phyloP scores from a whole-genome alignment of 768 basidiomycete genomes.

The Calocybe gangraenosa region DNA sequence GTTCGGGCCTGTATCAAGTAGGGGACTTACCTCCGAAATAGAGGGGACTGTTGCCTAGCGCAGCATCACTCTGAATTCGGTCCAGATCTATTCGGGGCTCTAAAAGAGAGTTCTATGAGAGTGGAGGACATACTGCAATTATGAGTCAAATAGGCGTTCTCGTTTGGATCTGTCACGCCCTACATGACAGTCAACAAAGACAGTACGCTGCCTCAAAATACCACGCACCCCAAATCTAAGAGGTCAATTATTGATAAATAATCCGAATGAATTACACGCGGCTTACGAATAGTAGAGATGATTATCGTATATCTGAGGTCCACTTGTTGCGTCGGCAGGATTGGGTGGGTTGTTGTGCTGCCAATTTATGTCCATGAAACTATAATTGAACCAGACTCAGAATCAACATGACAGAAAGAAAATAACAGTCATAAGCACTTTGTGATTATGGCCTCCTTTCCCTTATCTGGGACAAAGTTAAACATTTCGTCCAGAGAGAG shows the following conservation, averaged over 20 bases:
- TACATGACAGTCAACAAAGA: constrained; percentile 18
- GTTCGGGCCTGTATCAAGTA: not conserved
- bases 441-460: constrained; percentile 25
- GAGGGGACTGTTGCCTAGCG: constrained; percentile 33
- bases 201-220: not conserved
- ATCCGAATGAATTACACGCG: not conserved
- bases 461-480: constrained; percentile 5
- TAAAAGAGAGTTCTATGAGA: not conserved
- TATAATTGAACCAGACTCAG: constrained; percentile 21
- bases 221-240: constrained; percentile 53
- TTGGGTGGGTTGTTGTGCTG: constrained; percentile 67
- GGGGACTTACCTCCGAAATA: constrained; percentile 33
- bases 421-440: constrained; percentile 25
- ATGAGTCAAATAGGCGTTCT: constrained; percentile 58
- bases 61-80: constrained; percentile 37
- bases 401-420: constrained; percentile 6
- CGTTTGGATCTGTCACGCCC: constrained; percentile 68
- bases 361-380: constrained; percentile 83
- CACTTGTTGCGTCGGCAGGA: constrained; percentile 62
- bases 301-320: constrained; percentile 74
- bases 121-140: constrained; percentile 59
- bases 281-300: constrained; percentile 74
- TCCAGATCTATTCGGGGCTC: constrained; percentile 44
- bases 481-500: constrained; percentile 20
- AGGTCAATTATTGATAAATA: not conserved